Evolutionary conservation across 192 early-diverging fungal genomes (phyloP).

Genomic region (Allomyces javanicus): DNA sequence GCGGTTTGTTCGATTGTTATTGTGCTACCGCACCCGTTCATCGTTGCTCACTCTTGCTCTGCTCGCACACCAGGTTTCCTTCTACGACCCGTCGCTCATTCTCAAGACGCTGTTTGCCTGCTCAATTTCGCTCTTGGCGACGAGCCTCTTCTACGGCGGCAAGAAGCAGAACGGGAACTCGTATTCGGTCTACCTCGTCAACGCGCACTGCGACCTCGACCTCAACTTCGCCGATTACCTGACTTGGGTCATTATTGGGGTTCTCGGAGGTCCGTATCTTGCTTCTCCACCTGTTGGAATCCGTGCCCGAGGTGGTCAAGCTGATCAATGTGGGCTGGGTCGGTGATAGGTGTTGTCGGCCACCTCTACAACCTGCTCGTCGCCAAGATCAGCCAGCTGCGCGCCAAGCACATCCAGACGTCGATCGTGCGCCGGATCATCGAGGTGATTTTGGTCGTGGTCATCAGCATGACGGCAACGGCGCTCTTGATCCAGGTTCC

Average conservation of each 20-base stretch:
- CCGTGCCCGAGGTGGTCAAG: too few relatives aligned
- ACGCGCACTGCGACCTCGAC: not conserved
- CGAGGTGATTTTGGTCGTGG: not conserved
- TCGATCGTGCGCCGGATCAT: not conserved
- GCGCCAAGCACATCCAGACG: not conserved
- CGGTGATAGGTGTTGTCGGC: not conserved
- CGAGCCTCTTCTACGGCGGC: not conserved
- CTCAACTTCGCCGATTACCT: too few relatives aligned
- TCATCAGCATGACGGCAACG: not conserved
- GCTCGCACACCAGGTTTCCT: not conserved
- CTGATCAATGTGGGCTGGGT: too few relatives aligned
- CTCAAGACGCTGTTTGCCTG: not conserved
- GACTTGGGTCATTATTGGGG: too few relatives aligned
- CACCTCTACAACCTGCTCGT: not conserved
- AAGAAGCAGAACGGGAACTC: not conserved
- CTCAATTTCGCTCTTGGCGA: not conserved
- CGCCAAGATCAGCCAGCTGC: not conserved
- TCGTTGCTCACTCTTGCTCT: too few relatives aligned
- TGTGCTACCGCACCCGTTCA: too few relatives aligned
- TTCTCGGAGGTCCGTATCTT: too few relatives aligned
- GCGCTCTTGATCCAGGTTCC: not conserved
- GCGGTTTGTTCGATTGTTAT: not conserved
- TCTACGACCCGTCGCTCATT: not conserved
- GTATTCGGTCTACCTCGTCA: not conserved
- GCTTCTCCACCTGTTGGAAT: too few relatives aligned